A percentile compares a stretch with the other conserved stretches of the same genome.
phyloP scores from a whole-genome alignment of 2,329 filamentous ascomycete species.

The Huntiella bhutanensis region DNA sequence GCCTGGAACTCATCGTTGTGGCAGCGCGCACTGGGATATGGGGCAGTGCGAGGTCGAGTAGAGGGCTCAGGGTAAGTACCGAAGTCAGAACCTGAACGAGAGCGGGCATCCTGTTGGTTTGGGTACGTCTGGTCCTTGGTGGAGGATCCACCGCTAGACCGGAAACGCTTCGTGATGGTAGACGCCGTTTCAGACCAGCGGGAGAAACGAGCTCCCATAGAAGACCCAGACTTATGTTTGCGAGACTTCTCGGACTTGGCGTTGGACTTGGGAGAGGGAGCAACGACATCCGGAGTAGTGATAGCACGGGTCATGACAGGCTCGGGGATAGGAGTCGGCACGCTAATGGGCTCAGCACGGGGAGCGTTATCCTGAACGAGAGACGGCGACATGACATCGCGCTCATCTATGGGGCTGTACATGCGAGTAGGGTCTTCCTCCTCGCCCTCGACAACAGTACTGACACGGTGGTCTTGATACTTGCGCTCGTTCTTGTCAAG shows the following conservation, averaged over 20 bases:
- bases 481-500: slow-evolving; percentile 41
- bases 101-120: slow-evolving; percentile 24
- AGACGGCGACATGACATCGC: slow-evolving; percentile 16
- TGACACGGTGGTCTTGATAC: slow-evolving; percentile 63
- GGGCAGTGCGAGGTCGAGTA: slow-evolving; percentile 30
- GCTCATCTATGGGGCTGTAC: slow-evolving; percentile 23
- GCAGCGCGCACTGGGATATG: slow-evolving; percentile 42
- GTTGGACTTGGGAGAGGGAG: slow-evolving; percentile 42
- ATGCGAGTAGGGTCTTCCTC: slow-evolving; percentile 38
- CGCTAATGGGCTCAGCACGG: slow-evolving; percentile 6
- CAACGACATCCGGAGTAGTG: slow-evolving; percentile 23
- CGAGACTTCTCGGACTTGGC: slow-evolving; percentile 49
- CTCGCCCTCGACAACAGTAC: slow-evolving; percentile 69
- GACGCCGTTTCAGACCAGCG: slow-evolving; percentile 93
- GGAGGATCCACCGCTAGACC: slow-evolving; percentile 36
- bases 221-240: slow-evolving; percentile 79
- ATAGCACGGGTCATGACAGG: slow-evolving; percentile 2
- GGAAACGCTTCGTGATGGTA: slow-evolving; percentile 61
- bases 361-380: slow-evolving; percentile 2
- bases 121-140: slow-evolving; percentile 31
- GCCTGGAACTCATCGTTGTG: slow-evolving; percentile 35
- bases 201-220: slow-evolving; percentile 80
- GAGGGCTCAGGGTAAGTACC: slow-evolving; percentile 42
- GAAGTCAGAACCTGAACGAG: slow-evolving; percentile 60
- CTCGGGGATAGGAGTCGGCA: slow-evolving; percentile 6